Percentiles rank a stretch among this genome's conserved stretches.
Evolutionary conservation across 2,329 filamentous ascomycete species (phyloP).

Genomic region (Allantophomopsis lycopodina): DNA sequence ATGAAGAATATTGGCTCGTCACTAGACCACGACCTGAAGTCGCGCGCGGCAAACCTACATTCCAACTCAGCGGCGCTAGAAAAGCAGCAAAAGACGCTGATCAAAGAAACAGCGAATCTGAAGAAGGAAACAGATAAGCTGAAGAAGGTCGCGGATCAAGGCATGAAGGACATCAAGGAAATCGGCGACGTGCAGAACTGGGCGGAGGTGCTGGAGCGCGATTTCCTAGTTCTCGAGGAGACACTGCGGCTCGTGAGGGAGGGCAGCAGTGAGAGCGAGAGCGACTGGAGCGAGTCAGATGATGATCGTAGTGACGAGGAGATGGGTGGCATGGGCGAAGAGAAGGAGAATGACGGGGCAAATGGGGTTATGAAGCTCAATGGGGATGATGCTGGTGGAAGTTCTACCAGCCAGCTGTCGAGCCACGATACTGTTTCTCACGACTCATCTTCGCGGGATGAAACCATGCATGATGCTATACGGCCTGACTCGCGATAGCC

Average conservation of each 20-base stretch:
- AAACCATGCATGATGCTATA: too few species aligned
- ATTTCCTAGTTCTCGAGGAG: conserved; percentile 51
- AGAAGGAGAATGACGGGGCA: background rate
- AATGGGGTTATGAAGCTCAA: too few species aligned
- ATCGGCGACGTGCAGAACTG: conserved; percentile 75
- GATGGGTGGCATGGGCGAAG: background rate
- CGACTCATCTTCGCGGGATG: too few species aligned
- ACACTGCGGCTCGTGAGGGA: conserved; percentile 40
- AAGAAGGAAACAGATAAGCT: conserved; percentile 52
- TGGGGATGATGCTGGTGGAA: too few species aligned
- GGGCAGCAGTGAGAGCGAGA: conserved; percentile 14
- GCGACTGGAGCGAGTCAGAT: background rate
- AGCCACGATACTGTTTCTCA: too few species aligned
- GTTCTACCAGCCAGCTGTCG: too few species aligned
- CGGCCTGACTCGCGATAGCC: too few species aligned
- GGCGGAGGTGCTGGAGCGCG: conserved; percentile 67
- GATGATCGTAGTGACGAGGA: background rate
- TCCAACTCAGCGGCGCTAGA: conserved; percentile 50
- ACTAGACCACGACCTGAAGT: conserved; percentile 53
- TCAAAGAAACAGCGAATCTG: conserved; percentile 43
- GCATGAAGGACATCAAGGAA: conserved; percentile 57
- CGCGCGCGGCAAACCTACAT: conserved; percentile 57
- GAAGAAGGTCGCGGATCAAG: conserved; percentile 45
- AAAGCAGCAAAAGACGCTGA: conserved; percentile 53
- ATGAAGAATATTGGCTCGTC: conserved; percentile 44